Conservation (phyloP, 345 rosid genomes). For the Conringia planisiliqua region DNA sequence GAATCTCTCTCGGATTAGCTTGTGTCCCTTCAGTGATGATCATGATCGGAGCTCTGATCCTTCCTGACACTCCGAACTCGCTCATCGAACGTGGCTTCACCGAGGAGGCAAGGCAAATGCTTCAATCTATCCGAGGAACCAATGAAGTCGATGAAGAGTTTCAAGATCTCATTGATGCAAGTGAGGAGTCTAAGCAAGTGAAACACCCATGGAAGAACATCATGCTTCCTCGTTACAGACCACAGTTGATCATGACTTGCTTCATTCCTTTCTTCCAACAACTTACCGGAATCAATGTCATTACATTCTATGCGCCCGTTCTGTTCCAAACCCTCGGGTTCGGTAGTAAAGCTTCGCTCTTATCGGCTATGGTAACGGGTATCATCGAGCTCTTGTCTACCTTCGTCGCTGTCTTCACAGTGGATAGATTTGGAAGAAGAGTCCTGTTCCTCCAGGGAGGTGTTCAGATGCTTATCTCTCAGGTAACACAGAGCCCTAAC, state of each 20-base stretch:
- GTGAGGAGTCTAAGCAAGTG: conserved; percentile 55
- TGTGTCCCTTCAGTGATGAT: conserved; percentile 67
- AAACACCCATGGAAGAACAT: conserved; percentile 70
- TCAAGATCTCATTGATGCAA: conserved; percentile 56
- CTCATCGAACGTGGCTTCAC: conserved; percentile 61
- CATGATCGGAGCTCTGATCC: conserved; percentile 53
- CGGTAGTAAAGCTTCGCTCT: conserved; percentile 61
- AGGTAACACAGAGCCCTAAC: conserved; percentile 41
- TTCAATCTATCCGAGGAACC: conserved; percentile 54
- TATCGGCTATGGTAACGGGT: conserved; percentile 66
- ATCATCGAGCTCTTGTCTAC: conserved; percentile 64
- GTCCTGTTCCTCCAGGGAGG: conserved; percentile 76
- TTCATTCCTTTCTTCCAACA: conserved; percentile 74
- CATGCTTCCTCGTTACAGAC: conserved; percentile 49
- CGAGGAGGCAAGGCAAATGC: conserved; percentile 59
- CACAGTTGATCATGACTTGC: conserved; percentile 50
- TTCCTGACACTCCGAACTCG: conserved; percentile 81
- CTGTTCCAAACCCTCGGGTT: conserved; percentile 72
- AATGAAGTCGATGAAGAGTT: conserved; percentile 56
- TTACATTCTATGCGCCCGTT: conserved; percentile 76
- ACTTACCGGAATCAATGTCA: conserved; percentile 70
- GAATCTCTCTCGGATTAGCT: conserved; percentile 64
- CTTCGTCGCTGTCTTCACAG: conserved; percentile 49
- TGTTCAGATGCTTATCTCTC: conserved; percentile 60
- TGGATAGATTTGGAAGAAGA: conserved; percentile 62